Evolutionary conservation across 2,329 filamentous ascomycete species (phyloP), one percentile per base, ranked within the genome.

Genomic region (Verruconis gallopava): DNA sequence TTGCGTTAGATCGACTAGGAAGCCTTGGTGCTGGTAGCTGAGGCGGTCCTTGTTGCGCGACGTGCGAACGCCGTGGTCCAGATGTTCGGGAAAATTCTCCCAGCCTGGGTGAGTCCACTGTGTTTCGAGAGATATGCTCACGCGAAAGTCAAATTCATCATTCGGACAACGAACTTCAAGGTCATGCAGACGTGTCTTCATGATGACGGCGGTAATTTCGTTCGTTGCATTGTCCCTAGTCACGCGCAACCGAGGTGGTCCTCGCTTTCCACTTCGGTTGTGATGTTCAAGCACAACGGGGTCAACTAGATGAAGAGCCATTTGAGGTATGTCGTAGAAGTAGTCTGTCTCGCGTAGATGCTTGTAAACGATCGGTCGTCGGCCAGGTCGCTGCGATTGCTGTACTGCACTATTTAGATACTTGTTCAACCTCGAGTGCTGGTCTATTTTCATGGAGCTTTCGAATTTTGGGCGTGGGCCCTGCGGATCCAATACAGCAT

Each of bases 81-180:
- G 35, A 59, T 63, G 57, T 3, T 46, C 21, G 13, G 64, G 57
- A 2, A 77, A 59, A 17, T 66, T 64, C 5, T 77, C 68, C 0
- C 82, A 53, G 25, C 25, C 25, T 2, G 75, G 68, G 18, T 86
- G 54, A 3, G 63, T 56, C 66, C 79, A 93, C 42, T 80, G 73
- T 74, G 93, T 86, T 74, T 98, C 93, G 2, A 98, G 72, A 55
- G 94, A 96, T 55, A 98, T 78, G 53, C 85, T 93, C 50, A 98
- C 79, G 9, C 91, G 83, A 62, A 86, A 94, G 61, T 98, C 91
- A 54, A 95, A 83, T 3, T 76, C 75, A 5, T 73, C 74, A 38
- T 68, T 67, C 0, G 91, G 89, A 51, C 85, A 81, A 60, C 82
- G 80, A 14, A 98, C 72, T 52, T 94, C 82, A n/a, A 95, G 65